These are phyloP conservation scores for Tolypocladium paradoxum DNA, from an alignment of 2,329 filamentous ascomycete species.

Conservation along the genomic window DNA sequence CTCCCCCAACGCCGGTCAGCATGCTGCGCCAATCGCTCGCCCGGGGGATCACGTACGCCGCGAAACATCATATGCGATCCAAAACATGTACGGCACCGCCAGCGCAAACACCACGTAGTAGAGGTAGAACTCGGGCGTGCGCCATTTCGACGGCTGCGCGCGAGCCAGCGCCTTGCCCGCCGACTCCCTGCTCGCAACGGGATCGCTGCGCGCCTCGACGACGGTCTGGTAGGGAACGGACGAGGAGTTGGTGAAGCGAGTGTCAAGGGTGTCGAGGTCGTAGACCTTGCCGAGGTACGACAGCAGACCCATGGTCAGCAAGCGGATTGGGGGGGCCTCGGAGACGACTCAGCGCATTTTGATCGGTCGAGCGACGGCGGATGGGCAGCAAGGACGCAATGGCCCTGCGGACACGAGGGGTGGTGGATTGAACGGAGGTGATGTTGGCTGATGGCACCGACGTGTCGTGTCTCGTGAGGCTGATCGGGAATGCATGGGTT, in stretches of 20 bases:
- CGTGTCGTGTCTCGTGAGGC: not conserved
- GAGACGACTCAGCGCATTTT: not conserved
- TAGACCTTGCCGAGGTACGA: conserved; percentile 45
- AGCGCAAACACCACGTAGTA: conserved; percentile 62
- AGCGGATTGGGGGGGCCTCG: not conserved
- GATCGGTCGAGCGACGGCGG: not conserved
- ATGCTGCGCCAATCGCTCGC: conserved; percentile 1
- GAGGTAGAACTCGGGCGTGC: conserved; percentile 71
- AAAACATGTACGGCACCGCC: conserved; percentile 79
- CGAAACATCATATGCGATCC: conserved; percentile 77
- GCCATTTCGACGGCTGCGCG: conserved; percentile 65
- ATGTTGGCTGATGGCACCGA: not conserved
- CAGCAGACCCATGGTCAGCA: conserved; percentile 25
- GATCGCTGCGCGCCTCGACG: conserved; percentile 38
- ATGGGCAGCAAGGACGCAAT: not conserved
- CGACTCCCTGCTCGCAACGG: conserved; percentile 20
- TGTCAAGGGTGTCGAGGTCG: conserved; percentile 51
- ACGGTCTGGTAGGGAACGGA: conserved; percentile 53
- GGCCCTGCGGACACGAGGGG: not conserved
- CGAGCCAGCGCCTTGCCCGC: conserved; percentile 26
- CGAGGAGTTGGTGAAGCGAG: conserved; percentile 57
- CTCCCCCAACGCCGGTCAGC: not conserved
- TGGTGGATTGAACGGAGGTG: not conserved
- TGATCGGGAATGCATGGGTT: not conserved
- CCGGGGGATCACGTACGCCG: conserved; percentile 43